Evolutionary conservation across 768 basidiomycete species (phyloP), one percentile per base, ranked within the genome.

Genomic region (Mycena alexandri): DNA sequence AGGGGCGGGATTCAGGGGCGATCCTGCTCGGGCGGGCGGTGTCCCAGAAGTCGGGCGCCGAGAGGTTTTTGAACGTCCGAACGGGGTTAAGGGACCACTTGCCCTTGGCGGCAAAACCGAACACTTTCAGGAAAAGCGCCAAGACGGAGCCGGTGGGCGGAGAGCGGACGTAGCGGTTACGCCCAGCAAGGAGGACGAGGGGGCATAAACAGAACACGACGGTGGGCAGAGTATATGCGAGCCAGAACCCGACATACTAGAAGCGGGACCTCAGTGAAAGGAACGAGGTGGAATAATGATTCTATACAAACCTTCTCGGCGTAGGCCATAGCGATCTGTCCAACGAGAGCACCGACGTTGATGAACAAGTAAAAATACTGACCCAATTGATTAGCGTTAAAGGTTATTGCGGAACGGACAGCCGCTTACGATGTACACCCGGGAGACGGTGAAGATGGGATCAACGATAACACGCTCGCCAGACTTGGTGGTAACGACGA

Each of bases 401-500:
- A 38, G 11, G 10, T 5, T 38, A 38, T 11, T 14, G 38, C 38
- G 38, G 5, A 11, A 14, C 14, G 10, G 38, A 14, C 11, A 38
- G 38, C 14, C 10, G 10, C 38, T 10, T 17, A 34, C 61, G 90
- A 92, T 93, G 78, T 93, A 93, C 11, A 94, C 86, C 47, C 90
- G 83, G 5, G 89, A 82, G 4, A 89, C 83, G 0, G 93, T 94
- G 72, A 89, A 64, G 2, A 79, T 74, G 0, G 93, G 93, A 72
- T 94, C 93, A 33, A 94, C 86, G 65, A 94, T 89, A 52, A 94
- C 91, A 19, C 89, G 81, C 74, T 93, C 90, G 33, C 93, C 93
- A 33, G 63, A 77, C 58, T 79, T 82, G 0, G 82, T 85, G 11
- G 81, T 84, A 6, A 73, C 44, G 48, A 92, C 78, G 75, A 88